These are phyloP conservation scores for Phalaenopsis equestris DNA, from an alignment of 106 monocot species.

Conservation along the genomic window DNA sequence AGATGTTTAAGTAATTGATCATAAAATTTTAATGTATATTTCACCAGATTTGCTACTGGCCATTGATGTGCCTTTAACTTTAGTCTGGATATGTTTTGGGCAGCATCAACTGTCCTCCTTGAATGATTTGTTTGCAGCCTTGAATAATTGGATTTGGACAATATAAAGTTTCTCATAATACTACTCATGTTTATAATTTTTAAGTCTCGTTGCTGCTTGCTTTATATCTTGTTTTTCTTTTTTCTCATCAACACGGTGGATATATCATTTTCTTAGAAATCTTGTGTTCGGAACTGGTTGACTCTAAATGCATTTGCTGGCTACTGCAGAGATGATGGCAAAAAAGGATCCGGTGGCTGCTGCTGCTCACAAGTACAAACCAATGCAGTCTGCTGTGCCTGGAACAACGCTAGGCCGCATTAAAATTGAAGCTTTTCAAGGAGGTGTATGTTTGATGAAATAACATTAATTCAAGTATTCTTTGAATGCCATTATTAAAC, in stretches of 20 bases:
- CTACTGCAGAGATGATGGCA: constrained; percentile 68
- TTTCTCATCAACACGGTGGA: background rate
- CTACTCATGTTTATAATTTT: background rate
- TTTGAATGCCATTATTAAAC: background rate
- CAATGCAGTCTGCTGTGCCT: constrained; percentile 97
- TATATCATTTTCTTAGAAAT: background rate
- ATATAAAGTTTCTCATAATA: background rate
- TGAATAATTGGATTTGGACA: background rate
- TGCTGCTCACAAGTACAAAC: constrained; percentile 92
- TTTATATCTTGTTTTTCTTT: too few relatives aligned
- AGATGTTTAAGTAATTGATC: too few relatives aligned
- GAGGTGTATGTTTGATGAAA: constrained; percentile 45
- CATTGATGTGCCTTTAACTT: too few relatives aligned
- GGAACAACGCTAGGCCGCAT: constrained; percentile 98
- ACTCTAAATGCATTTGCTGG: background rate
- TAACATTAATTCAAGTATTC: background rate
- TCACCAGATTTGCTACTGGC: too few relatives aligned
- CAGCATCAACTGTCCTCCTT: too few relatives aligned
- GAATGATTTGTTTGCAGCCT: background rate
- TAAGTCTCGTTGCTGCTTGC: background rate
- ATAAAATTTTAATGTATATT: too few relatives aligned
- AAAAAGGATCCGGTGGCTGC: constrained; percentile 88
- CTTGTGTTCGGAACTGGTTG: background rate
- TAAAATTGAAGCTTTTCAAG: constrained; percentile 88
- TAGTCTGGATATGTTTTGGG: too few relatives aligned